A percentile compares a stretch with the other conserved stretches of the same genome.
Conservation (phyloP, 2,329 filamentous ascomycete genomes). For the Paecilomyces fulvus region DNA sequence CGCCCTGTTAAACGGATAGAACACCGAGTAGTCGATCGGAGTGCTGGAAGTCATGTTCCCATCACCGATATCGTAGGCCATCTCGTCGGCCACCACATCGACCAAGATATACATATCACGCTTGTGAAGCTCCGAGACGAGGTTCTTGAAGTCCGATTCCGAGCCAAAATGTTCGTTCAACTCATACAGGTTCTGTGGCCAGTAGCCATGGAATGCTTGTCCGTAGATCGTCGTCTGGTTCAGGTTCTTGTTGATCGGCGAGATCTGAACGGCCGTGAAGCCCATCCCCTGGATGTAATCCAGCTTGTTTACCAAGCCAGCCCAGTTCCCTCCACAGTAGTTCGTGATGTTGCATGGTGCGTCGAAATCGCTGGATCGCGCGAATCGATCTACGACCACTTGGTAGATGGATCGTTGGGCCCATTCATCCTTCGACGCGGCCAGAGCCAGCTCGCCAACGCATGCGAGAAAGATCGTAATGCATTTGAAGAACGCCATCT, state of each 20-base stretch:
- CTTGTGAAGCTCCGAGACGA: conserved; percentile 34
- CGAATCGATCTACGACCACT: conserved; percentile 33
- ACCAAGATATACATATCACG: conserved; percentile 42
- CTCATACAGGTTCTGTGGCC: conserved; percentile 36
- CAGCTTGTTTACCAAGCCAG: conserved; percentile 34
- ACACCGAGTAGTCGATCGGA: conserved; percentile 10
- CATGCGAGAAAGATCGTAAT: not conserved
- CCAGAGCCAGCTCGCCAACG: conserved; percentile 1
- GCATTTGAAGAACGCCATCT: not conserved
- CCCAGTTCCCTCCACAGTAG: conserved; percentile 42
- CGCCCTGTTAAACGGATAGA: conserved; percentile 12
- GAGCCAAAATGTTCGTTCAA: conserved; percentile 40
- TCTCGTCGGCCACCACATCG: conserved; percentile 41
- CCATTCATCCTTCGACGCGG: conserved; percentile 20
- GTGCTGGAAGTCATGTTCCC: conserved; percentile 3
- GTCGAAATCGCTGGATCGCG: conserved; percentile 18
- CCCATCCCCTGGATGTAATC: conserved; percentile 40
- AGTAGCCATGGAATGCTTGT: conserved; percentile 39
- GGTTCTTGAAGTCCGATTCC: conserved; percentile 32
- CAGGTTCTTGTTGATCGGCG: conserved; percentile 26
- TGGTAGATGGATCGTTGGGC: conserved; percentile 33
- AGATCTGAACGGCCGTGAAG: conserved; percentile 38
- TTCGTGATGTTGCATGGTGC: conserved; percentile 11
- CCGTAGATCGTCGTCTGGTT: conserved; percentile 23
- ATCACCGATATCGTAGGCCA: conserved; percentile 13